Percentiles rank a stretch among this genome's conserved stretches.
Evolutionary conservation across 2,329 filamentous ascomycete genomes (phyloP).

Genomic region (Fusarium sp.): DNA sequence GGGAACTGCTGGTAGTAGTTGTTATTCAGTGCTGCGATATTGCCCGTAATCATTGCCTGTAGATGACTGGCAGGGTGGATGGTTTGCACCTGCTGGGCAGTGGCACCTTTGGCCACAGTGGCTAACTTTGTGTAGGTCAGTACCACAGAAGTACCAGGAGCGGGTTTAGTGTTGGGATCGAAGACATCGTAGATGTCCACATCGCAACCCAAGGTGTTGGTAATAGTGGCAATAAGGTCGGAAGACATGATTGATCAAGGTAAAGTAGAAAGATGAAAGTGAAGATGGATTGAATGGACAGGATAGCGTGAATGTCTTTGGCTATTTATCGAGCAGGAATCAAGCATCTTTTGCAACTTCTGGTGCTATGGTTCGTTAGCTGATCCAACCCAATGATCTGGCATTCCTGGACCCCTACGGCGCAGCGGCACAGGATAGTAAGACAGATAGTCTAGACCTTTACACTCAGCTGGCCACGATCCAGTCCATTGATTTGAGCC

Average conservation of each 20-base stretch:
- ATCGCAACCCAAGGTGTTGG: not conserved
- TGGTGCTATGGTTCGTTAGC: no score
- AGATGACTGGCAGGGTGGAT: not conserved
- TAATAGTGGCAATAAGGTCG: not conserved
- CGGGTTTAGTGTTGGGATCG: not conserved
- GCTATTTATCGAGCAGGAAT: no score
- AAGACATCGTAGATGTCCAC: conserved; percentile 10
- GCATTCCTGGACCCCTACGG: no score
- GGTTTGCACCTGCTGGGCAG: not conserved
- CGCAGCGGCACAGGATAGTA: no score
- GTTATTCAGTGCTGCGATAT: not conserved
- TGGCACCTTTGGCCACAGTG: not conserved
- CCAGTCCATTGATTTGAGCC: no score
- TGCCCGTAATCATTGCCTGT: conserved; percentile 6
- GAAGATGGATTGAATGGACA: no score
- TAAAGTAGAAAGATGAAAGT: not conserved
- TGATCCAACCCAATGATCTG: no score
- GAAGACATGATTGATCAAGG: not conserved
- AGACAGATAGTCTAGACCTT: no score
- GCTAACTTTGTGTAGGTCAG: not conserved
- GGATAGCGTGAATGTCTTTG: not conserved
- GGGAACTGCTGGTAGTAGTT: conserved; percentile 6
- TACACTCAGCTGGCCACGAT: no score
- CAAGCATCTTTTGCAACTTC: not conserved
- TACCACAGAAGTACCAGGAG: not conserved